Percentiles rank a stretch among this genome's conserved stretches.
phyloP scores from a whole-genome alignment of 495 filamentous ascomycete genomes.

The Amorphotheca resinae region DNA sequence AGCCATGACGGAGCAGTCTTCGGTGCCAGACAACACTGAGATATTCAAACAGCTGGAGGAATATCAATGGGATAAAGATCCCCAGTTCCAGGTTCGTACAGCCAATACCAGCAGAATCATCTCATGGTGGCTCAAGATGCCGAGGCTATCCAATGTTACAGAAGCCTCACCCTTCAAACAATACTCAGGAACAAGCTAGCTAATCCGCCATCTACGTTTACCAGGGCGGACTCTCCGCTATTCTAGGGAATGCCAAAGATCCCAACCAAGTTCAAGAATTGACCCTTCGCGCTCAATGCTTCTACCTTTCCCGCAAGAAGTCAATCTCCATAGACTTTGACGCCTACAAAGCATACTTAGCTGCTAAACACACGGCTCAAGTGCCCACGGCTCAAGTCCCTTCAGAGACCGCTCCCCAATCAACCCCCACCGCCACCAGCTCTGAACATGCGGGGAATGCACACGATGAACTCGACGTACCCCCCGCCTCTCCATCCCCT shows the following conservation, averaged over 20 bases:
- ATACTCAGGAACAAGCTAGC: not conserved
- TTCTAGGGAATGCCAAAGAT: slow-evolving; percentile 28
- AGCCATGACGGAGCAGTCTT: slow-evolving; percentile 13
- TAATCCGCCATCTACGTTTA: not conserved
- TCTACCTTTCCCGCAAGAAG: slow-evolving; percentile 28
- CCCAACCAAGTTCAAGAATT: slow-evolving; percentile 30
- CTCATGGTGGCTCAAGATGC: not conserved
- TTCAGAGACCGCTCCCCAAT: not conserved
- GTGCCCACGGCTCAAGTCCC: not conserved
- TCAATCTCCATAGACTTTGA: slow-evolving; percentile 18
- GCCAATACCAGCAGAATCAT: slow-evolving; percentile 1
- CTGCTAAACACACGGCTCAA: not conserved
- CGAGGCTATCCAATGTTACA: slow-evolving; percentile 12
- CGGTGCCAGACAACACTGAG: slow-evolving; percentile 3
- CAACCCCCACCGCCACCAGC: not conserved
- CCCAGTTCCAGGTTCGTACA: slow-evolving; percentile 37
- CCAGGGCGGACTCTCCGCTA: slow-evolving; percentile 24
- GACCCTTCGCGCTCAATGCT: slow-evolving; percentile 33
- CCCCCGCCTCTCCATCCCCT: not conserved
- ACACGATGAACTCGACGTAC: too few relatives aligned
- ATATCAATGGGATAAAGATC: slow-evolving; percentile 42
- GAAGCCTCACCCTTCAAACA: not conserved
- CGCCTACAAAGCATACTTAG: slow-evolving; percentile 17
- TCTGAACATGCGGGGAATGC: not conserved
- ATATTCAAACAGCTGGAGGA: slow-evolving; percentile 32